Evolutionary conservation across 2,329 filamentous ascomycete genomes (phyloP), one percentile per base, ranked within the genome.

Genomic region (Sclerotinia minor): DNA sequence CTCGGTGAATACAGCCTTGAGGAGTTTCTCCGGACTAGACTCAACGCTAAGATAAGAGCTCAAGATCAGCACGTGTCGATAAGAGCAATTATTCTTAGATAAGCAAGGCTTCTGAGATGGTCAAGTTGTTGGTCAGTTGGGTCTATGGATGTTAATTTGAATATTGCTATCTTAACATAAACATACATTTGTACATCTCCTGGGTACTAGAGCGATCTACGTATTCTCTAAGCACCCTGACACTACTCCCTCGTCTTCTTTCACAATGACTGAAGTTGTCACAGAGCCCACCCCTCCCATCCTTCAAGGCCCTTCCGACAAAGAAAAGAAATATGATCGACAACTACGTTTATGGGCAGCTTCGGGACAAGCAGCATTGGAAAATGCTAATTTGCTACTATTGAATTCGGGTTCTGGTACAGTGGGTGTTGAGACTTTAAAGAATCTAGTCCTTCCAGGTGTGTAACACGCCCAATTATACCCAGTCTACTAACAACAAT

Each of bases 281-380:
- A 70, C 65, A 15, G 70, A 73, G 50, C 72, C 70, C 57, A 80
- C 79, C 19, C 81, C 81, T 35, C 81, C 82, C 35, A 76, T 79
- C 21, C 76, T 83, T 5, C 80, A 82, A 67, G 83, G 81, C 47
- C 86, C 85, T 47, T 84, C 84, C 17, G 84, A 85, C 53, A 88
- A 88, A 76, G 84, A 89, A 78, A 86, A 85, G 73, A 96, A 92
- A 77, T 99, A 99, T 80, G 95, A 99, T 79, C 89, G 95, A 65
- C 95, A 99, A 80, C 87, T 99, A 52, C 90, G 96, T 65, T 83
- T 99, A 19, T 99, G 95, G 95, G 96, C 94, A 70, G 93, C 94
- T 53, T 92, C 87, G 63, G 95, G 95, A 24, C 95, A 99, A 78
- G 85, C 90, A 72, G 94, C 94, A 21, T 84, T 99, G 2, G 96